These are phyloP conservation scores for Neoarthrinium moseri DNA, from an alignment of 2,329 filamentous ascomycete genomes.

Conservation along the genomic window DNA sequence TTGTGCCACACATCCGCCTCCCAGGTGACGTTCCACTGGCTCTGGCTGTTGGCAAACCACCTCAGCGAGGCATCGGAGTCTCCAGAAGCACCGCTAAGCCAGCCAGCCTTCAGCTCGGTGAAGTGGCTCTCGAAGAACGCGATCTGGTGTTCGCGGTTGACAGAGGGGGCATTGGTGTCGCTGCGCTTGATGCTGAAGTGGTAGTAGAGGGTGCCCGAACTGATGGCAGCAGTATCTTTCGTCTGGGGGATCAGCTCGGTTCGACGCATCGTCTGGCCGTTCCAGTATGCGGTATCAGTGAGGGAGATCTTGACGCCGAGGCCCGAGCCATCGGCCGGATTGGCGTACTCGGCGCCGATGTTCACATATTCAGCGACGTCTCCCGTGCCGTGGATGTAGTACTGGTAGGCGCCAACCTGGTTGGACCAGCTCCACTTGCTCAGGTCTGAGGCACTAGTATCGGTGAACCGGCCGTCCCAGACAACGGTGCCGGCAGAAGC, in stretches of 20 bases:
- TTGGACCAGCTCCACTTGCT: constrained; percentile 60
- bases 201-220: constrained; percentile 66
- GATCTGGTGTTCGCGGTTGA: constrained; percentile 66
- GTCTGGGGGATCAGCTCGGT: constrained; percentile 75
- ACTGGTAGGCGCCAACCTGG: constrained; percentile 66
- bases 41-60: constrained; percentile 61
- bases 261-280: constrained; percentile 69
- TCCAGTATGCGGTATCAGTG: constrained; percentile 63
- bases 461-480: constrained; percentile 62
- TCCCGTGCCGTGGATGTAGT: constrained; percentile 68
- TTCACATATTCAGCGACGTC: constrained; percentile 58
- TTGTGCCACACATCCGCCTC: constrained; percentile 70
- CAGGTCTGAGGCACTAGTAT: constrained; percentile 45
- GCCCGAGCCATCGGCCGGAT: constrained; percentile 60
- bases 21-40: constrained; percentile 63
- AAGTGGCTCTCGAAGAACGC: constrained; percentile 68
- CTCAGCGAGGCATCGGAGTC: constrained; percentile 53
- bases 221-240: constrained; percentile 61
- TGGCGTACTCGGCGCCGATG: constrained; percentile 59
- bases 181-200: constrained; percentile 67
- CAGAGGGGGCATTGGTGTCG: constrained; percentile 57
- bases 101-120: constrained; percentile 71
- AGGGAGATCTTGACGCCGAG: constrained; percentile 71
- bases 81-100: constrained; percentile 46
- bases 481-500: constrained; percentile 42